A percentile compares a stretch with the other conserved stretches of the same genome.
Conservation (phyloP, 2,329 filamentous ascomycete genomes). For the Fusarium armeniacum region DNA sequence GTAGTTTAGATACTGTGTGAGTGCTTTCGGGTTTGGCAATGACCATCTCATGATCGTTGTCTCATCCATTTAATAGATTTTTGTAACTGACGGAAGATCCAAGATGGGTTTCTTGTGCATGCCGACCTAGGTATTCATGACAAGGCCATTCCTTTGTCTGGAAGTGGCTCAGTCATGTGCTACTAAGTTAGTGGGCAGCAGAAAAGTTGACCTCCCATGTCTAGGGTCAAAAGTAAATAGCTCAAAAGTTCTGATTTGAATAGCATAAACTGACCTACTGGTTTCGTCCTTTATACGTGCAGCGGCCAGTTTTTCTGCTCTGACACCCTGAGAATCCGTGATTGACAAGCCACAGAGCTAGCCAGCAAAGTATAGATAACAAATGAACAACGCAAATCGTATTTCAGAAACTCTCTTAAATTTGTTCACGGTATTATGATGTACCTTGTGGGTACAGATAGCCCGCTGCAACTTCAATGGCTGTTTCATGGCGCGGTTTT, state of each 20-base stretch:
- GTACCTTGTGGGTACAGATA: not conserved
- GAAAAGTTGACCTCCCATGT: no score
- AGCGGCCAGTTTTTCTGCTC: no score
- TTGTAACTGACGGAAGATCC: not conserved
- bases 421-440: no score
- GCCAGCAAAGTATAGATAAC: not conserved
- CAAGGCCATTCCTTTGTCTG: not conserved
- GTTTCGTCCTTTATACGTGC: no score
- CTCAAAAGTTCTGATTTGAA: no score
- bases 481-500: conserved; percentile 34
- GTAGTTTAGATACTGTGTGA: not conserved
- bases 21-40: not conserved
- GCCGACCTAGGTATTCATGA: not conserved
- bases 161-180: not conserved
- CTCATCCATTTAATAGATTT: not conserved
- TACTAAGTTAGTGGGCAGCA: no score
- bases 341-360: not conserved
- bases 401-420: not conserved
- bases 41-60: not conserved
- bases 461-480: not conserved
- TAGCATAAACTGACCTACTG: no score
- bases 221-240: no score
- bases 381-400: not conserved
- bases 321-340: no score
- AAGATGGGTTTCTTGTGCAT: not conserved